A percentile compares a stretch with the other conserved stretches of the same genome.
phyloP scores from a whole-genome alignment of 768 basidiomycete species.

The Trametes meyenii region DNA sequence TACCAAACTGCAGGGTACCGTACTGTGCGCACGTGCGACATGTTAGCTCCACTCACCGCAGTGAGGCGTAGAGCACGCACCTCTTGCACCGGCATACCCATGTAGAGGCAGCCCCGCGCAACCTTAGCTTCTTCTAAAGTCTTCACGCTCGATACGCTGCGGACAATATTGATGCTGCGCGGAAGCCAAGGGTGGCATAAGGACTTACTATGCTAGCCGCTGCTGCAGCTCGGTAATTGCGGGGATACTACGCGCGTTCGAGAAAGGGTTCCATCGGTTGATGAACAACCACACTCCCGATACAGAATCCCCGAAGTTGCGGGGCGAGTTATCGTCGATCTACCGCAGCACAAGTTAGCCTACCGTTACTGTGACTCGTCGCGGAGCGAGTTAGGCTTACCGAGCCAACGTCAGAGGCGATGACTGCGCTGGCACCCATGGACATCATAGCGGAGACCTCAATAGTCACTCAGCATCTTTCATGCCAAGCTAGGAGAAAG shows the following conservation, averaged over 20 bases:
- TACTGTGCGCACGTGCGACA: constrained; percentile 50
- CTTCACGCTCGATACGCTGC: constrained; percentile 91
- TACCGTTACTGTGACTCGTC: no score
- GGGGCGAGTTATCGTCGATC: constrained; percentile 93
- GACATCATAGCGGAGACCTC: constrained; percentile 91
- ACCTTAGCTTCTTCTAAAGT: constrained; percentile 96
- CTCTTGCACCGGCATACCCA: constrained; percentile 94
- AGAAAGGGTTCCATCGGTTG: constrained; percentile 93
- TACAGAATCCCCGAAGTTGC: constrained; percentile 92
- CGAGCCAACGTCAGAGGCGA: constrained; percentile 92
- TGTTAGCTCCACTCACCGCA: not conserved
- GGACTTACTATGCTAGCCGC: constrained; percentile 88
- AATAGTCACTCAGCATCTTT: not conserved
- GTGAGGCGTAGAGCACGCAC: constrained; percentile 37
- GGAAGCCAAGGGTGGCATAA: not conserved
- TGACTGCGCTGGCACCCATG: constrained; percentile 87
- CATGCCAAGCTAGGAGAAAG: not conserved
- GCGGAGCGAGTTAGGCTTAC: constrained; percentile 45
- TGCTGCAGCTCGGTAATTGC: constrained; percentile 93
- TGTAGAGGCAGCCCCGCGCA: constrained; percentile 85
- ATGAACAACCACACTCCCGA: constrained; percentile 96
- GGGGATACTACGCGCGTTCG: constrained; percentile 73
- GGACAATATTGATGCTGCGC: not conserved
- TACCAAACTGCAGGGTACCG: constrained; percentile 87
- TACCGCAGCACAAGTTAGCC: constrained; percentile 32